Conservation (phyloP, 305 asterid species). For the Euphrasia arctica region DNA sequence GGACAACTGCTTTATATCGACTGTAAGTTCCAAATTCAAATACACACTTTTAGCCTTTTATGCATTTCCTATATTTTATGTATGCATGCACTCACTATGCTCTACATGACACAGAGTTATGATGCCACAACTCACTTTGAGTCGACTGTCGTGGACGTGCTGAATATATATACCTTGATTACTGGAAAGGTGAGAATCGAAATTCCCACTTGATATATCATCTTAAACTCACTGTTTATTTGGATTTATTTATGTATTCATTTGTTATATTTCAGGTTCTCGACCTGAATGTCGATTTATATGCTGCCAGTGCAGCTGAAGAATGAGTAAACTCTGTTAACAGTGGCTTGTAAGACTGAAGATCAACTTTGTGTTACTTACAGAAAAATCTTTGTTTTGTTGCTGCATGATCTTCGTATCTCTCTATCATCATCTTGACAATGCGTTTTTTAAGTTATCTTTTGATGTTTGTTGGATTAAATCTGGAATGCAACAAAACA, state of each 20-base stretch:
- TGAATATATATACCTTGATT: constrained; percentile 75
- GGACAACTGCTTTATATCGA: constrained; percentile 79
- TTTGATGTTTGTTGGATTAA: neutral
- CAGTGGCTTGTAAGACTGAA: neutral
- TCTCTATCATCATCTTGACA: neutral
- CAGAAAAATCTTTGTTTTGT: neutral
- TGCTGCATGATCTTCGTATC: neutral
- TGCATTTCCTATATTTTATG: neutral
- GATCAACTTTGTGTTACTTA: neutral
- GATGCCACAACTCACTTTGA: constrained; percentile 94
- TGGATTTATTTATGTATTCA: neutral
- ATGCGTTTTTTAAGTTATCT: neutral
- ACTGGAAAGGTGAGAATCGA: constrained; percentile 71
- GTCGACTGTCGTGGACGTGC: constrained; percentile 80
- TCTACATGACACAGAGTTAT: constrained; percentile 72
- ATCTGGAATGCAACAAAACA: neutral
- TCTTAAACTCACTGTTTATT: neutral
- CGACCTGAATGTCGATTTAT: constrained; percentile 71
- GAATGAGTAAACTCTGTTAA: constrained; percentile 38
- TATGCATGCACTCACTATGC: constrained; percentile 16
- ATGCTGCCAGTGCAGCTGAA: constrained; percentile 85
- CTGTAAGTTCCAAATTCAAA: constrained; percentile 48
- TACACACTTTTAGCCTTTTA: constrained; percentile 10
- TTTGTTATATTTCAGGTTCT: constrained; percentile 43
- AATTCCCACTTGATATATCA: neutral